Evolutionary conservation across 805 yeast genomes (phyloP), one percentile per base, ranked within the genome.

Genomic region (Grigorovia transvaalensis): DNA sequence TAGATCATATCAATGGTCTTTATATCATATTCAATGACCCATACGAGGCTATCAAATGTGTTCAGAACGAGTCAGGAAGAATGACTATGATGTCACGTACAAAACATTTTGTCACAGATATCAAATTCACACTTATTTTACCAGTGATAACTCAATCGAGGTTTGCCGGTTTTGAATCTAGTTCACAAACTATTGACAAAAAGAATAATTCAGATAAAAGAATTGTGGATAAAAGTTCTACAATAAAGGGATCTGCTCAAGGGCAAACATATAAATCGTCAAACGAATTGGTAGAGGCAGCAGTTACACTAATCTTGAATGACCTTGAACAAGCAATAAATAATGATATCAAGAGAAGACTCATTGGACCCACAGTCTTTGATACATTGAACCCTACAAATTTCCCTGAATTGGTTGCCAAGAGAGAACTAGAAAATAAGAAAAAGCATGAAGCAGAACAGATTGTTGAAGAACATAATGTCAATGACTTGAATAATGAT

Each of bases 321-420:
- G 96, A 88, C 56, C 73, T 88, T 49, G 79, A 79, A 53, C 70
- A 72, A 11, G 80, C 82, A 47, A 64, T 88, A 46, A 69, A 80
- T 19, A 83, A 84, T 54, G 95, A 88, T 67, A 77, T 88, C 23
- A 74, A 85, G 57, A 91, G 82, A 59, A 77, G 88, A 54, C 68
- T 85, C 3, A 76, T 87, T 23, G 89, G 85, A 0, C 88, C 93
- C 0, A 73, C 75, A 1, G 77, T 88, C 17, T 71, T 85, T 50
- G 82, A 82, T 33, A 67, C 76, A 18, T 71, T 88, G 56, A 76
- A 78, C 52, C 82, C 81, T 43, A 78, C 76, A 4, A 75, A 75
- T 42, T 84, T 77, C 60, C 84, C 87, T 1, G 76, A 74, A 2
- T 62, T 70, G 23, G 53, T 71, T 49, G 65, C 68, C n/a, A 64